phyloP scores from a whole-genome alignment of 345 rosid species.

The Eucalyptus urophylla region DNA sequence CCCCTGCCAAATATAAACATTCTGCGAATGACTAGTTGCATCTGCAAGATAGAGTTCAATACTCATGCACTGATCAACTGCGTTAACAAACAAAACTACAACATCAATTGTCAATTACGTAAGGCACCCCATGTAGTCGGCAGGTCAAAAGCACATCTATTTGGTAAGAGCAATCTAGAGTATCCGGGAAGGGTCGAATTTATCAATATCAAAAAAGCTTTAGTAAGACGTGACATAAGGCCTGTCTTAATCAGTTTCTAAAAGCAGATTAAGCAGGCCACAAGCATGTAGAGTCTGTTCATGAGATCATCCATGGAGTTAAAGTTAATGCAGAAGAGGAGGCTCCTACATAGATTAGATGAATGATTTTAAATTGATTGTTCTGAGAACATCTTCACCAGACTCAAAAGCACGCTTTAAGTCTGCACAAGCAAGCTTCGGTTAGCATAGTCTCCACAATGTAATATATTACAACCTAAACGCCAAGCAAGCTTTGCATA shows the following conservation, averaged over 20 bases:
- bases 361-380: neutral
- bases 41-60: constrained; percentile 28
- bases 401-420: neutral
- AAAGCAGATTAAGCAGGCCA: neutral
- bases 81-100: neutral
- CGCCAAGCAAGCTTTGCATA: too few relatives aligned
- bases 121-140: too few relatives aligned
- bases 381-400: neutral
- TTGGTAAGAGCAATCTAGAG: too few relatives aligned
- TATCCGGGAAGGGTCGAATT: too few relatives aligned
- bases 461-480: too few relatives aligned
- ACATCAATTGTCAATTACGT: neutral
- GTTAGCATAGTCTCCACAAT: neutral
- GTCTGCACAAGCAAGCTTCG: neutral
- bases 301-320: neutral
- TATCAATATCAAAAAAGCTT: too few relatives aligned
- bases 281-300: neutral
- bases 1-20: constrained; percentile 97
- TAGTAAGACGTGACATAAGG: too few relatives aligned
- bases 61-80: neutral
- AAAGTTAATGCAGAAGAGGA: neutral
- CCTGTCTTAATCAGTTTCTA: neutral
- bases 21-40: constrained; percentile 50
- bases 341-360: neutral
- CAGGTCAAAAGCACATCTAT: too few relatives aligned